Base-by-base conservation (phyloP, 805 yeast genomes). In the Candida quercuum region DNA sequence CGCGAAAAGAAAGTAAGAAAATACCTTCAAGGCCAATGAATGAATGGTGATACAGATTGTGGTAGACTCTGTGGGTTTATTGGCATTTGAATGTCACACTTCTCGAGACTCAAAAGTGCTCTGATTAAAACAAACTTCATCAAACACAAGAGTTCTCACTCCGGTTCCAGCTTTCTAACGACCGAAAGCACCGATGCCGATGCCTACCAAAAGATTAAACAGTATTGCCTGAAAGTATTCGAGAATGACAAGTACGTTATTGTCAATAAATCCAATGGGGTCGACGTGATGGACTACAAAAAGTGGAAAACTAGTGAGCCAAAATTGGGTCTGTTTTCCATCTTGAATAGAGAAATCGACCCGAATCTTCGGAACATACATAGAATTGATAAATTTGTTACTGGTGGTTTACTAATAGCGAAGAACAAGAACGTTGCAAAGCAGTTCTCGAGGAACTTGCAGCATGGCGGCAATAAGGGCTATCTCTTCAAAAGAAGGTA, bases 391-490 rank as follows among this genome's bases (percentile, higher is more conserved):
- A 52, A 49, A 20, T 42, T 50, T 35, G 72, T 64, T 6, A 60
- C 69, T 15, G 73, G 73, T 17, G 71, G 70, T 1, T 38, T 66
- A 32, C 47, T 67, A 3, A 34, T 66, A 5, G 65, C 71, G 2
- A 56, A 51, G 36, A 59, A 53, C 33, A 51, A 56, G 35, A 48
- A 45, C 8, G 48, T 61, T 0, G 67, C 71, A 1, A 49, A 42
- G 15, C 46, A 45, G 35, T 64, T 67, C 38, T 48, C 59, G 7
- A 57, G 51, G 29, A 54, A 61, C 32, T 43, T 68, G 12, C 40
- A 42, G 30, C 33, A 45, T 23, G 67, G 69, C 20, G 69, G 68
- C 0, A 50, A 61, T 23, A 34, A 37, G n/a, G 72, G 73, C 0
- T 56, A 45, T 43, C 43, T 42, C 14, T 47, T 67, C 18, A 51